phyloP scores from a whole-genome alignment of 805 yeast species.

The Saccharomycopsis sp. region DNA sequence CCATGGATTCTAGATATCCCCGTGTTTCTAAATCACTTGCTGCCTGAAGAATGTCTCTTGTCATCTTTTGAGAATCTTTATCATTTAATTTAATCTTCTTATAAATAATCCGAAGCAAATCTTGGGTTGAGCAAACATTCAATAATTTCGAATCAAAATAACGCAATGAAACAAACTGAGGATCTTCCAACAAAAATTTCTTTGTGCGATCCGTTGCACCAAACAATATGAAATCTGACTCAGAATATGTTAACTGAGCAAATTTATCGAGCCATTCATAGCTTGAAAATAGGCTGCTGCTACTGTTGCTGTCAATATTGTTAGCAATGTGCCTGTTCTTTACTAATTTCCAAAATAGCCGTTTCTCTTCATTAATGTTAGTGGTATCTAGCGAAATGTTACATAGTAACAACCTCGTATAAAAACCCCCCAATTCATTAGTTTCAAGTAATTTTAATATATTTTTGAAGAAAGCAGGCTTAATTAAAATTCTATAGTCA shows the following conservation, averaged over 20 bases:
- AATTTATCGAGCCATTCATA: slow-evolving; percentile 6
- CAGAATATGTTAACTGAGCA: not conserved
- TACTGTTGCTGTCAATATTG: slow-evolving; percentile 13
- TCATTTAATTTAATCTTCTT: slow-evolving; percentile 11
- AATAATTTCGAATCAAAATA: slow-evolving; percentile 13
- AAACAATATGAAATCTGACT: too few relatives aligned
- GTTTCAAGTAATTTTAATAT: not conserved
- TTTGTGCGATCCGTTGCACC: too few relatives aligned
- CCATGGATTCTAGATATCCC: too few relatives aligned
- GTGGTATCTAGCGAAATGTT: slow-evolving; percentile 6
- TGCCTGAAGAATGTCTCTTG: slow-evolving; percentile 6
- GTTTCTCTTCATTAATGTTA: not conserved
- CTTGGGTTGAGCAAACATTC: slow-evolving; percentile 9
- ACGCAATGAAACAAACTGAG: not conserved
- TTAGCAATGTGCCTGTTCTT: too few relatives aligned
- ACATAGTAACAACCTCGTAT: slow-evolving; percentile 6
- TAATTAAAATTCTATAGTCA: not conserved
- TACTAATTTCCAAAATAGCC: slow-evolving; percentile 5
- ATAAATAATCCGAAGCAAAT: slow-evolving; percentile 8
- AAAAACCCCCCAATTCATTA: slow-evolving; percentile 1
- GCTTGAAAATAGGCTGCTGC: slow-evolving; percentile 8
- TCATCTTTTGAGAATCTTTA: slow-evolving; percentile 2
- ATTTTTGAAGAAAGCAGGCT: not conserved
- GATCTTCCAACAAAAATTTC: not conserved
- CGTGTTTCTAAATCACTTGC: not conserved